Conservation (phyloP, 305 asterid species). For the Fraxinus sp. region DNA sequence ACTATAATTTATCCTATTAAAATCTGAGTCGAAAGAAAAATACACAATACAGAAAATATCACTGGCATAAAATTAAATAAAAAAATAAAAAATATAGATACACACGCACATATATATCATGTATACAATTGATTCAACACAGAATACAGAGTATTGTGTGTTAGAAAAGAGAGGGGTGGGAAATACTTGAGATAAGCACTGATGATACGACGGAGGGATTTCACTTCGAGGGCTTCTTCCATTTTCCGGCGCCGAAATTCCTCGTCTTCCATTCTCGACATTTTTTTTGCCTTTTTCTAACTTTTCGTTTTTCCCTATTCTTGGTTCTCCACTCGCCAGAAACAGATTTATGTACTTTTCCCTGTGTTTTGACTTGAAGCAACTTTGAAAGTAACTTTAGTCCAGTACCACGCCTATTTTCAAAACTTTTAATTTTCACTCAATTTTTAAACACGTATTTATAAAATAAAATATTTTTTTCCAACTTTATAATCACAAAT, state of each 20-base stretch:
- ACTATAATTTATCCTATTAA: not conserved
- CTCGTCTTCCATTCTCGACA: slow-evolving; percentile 46
- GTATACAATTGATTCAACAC: not conserved
- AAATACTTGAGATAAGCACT: slow-evolving; percentile 93
- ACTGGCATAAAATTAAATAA: not conserved
- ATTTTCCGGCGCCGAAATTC: slow-evolving; percentile 63
- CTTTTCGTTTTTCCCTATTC: not conserved
- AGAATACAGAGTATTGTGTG: not conserved
- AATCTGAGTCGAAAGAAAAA: not conserved
- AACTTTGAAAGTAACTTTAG: too few species aligned
- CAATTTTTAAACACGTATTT: too few species aligned
- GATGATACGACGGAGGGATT: slow-evolving; percentile 89
- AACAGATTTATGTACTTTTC: not conserved
- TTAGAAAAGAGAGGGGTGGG: not conserved
- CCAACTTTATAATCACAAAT: too few species aligned
- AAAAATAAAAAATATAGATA: not conserved
- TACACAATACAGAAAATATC: not conserved
- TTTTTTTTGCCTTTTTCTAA: not conserved
- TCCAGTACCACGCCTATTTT: too few species aligned
- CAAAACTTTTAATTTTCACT: too few species aligned
- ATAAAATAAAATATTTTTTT: too few species aligned
- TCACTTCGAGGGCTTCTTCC: slow-evolving; percentile 85
- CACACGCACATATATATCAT: not conserved
- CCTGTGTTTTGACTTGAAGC: too few species aligned
- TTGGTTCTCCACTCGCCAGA: not conserved